Evolutionary conservation across 1,139 yeast genomes (phyloP).

Genomic region (Suhomyces chickasaworum): DNA sequence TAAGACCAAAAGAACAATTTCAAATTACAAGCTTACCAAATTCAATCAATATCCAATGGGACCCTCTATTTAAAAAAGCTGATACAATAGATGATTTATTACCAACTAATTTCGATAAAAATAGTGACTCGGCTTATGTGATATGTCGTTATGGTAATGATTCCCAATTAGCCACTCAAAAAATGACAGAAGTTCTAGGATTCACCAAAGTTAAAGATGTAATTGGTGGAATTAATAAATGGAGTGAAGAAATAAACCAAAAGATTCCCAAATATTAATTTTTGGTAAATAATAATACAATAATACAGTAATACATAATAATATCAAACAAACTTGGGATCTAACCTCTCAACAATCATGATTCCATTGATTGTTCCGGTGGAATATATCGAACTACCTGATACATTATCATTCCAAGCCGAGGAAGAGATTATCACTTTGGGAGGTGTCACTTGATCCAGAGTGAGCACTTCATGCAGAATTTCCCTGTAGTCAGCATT

Average conservation of each 20-base stretch:
- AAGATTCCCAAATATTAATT: slow-evolving; percentile 66
- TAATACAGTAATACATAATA: slow-evolving; percentile 9
- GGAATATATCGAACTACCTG: slow-evolving; percentile 60
- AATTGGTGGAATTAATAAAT: slow-evolving; percentile 73
- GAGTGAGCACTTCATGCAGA: slow-evolving; percentile 32
- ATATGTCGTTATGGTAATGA: slow-evolving; percentile 92
- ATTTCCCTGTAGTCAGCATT: slow-evolving; percentile 31
- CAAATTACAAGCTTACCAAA: slow-evolving; percentile 61
- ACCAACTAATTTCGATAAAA: slow-evolving; percentile 27
- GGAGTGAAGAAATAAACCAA: slow-evolving; percentile 66
- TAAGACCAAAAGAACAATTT: slow-evolving; percentile 78
- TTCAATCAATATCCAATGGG: slow-evolving; percentile 67
- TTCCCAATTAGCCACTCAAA: slow-evolving; percentile 73
- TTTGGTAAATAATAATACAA: background rate
- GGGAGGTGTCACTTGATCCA: slow-evolving; percentile 50
- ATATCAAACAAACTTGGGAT: slow-evolving; percentile 21
- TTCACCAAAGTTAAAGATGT: slow-evolving; percentile 61
- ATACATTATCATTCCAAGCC: slow-evolving; percentile 61
- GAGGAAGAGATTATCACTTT: slow-evolving; percentile 55
- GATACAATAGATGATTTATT: slow-evolving; percentile 28
- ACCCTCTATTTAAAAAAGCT: slow-evolving; percentile 41
- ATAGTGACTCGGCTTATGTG: slow-evolving; percentile 37
- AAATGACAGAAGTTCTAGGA: slow-evolving; percentile 51
- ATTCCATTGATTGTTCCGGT: slow-evolving; percentile 71
- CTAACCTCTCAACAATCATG: slow-evolving; percentile 61